phyloP scores from a whole-genome alignment of 441 rosid species.

The Brassica hybrid region DNA sequence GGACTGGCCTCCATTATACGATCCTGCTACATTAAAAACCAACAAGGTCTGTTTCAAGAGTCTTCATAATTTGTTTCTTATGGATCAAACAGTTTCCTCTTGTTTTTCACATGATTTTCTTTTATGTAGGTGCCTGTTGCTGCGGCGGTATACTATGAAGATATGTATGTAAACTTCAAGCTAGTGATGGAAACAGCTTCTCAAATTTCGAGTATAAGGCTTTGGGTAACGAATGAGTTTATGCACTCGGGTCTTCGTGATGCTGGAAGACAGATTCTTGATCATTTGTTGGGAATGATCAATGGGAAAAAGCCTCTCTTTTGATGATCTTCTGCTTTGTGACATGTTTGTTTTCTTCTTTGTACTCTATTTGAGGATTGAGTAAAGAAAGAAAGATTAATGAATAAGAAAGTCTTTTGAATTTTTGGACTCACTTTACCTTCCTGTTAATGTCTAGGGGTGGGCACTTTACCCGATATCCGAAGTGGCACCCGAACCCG shows the following conservation, averaged over 20 bases:
- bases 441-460: too few relatives aligned
- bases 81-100: not conserved
- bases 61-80: not conserved
- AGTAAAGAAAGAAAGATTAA: too few relatives aligned
- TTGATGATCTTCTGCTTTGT: too few relatives aligned
- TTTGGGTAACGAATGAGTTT: conserved; percentile 88
- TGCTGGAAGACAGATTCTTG: conserved; percentile 71
- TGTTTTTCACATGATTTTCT: conserved; percentile 12
- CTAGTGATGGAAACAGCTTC: conserved; percentile 81
- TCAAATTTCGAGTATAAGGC: conserved; percentile 69
- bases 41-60: conserved; percentile 88
- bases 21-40: conserved; percentile 49
- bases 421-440: too few relatives aligned
- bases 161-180: conserved; percentile 88
- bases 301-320: conserved; percentile 72
- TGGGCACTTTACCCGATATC: too few relatives aligned
- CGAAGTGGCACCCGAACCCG: too few relatives aligned
- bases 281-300: conserved; percentile 81
- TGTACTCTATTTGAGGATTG: too few relatives aligned
- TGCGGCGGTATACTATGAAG: conserved; percentile 87
- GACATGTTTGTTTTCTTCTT: too few relatives aligned
- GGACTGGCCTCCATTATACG: conserved; percentile 84
- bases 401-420: too few relatives aligned
- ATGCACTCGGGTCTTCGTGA: conserved; percentile 96
- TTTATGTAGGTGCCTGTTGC: conserved; percentile 77